Conservation (phyloP, 1,284 basidiomycete genomes). For the Tausonia pullulans region DNA sequence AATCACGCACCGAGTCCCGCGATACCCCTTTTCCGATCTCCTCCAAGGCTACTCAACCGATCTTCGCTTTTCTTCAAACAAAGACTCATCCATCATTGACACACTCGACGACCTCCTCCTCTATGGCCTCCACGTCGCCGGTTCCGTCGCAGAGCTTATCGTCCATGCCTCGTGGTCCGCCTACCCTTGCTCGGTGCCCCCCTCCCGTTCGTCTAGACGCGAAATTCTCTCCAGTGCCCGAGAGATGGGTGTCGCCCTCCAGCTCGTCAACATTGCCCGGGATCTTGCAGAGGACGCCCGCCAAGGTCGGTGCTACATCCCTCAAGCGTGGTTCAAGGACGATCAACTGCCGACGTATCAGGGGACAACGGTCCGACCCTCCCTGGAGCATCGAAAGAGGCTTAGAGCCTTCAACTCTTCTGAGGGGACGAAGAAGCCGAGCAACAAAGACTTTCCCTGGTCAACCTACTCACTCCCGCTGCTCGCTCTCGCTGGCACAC, state of each 20-base stretch:
- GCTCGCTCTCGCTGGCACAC: constrained; percentile 26
- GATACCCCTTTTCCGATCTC: constrained; percentile 35
- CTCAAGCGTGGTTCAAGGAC: constrained; percentile 18
- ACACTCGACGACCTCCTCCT: constrained; percentile 32
- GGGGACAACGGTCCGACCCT: background rate
- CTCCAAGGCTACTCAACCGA: constrained; percentile 36
- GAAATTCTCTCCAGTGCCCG: constrained; percentile 20
- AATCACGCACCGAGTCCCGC: constrained; percentile 30
- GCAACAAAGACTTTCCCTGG: constrained; percentile 13
- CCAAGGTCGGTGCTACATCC: constrained; percentile 36
- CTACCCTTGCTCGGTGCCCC: constrained; percentile 17
- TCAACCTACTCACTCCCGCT: constrained; percentile 25
- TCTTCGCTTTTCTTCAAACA: constrained; percentile 21
- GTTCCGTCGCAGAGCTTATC: constrained; percentile 36
- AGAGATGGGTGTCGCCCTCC: constrained; percentile 36
- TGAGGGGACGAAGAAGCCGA: no score
- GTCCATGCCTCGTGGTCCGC: constrained; percentile 36
- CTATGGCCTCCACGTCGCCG: constrained; percentile 38
- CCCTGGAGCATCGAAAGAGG: no score
- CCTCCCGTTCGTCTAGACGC: background rate
- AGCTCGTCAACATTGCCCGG: constrained; percentile 36
- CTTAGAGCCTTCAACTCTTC: no score
- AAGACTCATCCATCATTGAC: constrained; percentile 27
- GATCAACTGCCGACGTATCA: background rate
- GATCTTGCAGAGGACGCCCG: constrained; percentile 34